A percentile compares a stretch with the other conserved stretches of the same genome.
Conservation (phyloP, 306 rosid genomes). For the Medicago arabica region DNA sequence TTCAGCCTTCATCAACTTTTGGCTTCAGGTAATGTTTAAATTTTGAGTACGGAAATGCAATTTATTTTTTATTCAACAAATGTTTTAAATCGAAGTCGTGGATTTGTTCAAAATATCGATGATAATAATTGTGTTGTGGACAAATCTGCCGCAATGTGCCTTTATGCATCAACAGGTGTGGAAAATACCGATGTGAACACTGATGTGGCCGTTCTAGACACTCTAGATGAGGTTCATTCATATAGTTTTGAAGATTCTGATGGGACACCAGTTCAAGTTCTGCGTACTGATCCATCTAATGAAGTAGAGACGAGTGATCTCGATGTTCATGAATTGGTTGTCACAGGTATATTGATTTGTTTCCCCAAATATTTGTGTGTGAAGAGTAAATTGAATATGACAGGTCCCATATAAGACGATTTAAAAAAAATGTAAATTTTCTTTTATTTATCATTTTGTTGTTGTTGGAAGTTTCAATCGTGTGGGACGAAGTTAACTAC, state of each 20-base stretch:
- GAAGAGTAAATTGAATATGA: too few species aligned
- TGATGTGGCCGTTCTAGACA: not conserved
- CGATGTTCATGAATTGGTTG: not conserved
- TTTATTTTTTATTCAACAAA: not conserved
- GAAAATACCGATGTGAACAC: not conserved
- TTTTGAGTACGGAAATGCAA: not conserved
- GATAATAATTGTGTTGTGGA: too few species aligned
- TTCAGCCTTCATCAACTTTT: slow-evolving; percentile 8
- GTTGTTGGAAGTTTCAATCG: too few species aligned
- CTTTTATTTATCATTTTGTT: too few species aligned
- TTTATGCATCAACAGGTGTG: not conserved
- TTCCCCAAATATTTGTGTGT: too few species aligned
- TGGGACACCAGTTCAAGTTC: slow-evolving; percentile 6
- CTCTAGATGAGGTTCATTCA: not conserved
- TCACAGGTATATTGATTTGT: not conserved
- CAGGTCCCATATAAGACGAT: too few species aligned
- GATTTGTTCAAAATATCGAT: too few species aligned
- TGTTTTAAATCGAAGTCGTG: not conserved
- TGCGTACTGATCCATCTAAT: not conserved
- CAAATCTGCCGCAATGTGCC: too few species aligned
- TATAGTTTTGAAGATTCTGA: slow-evolving; percentile 7
- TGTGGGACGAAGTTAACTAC: too few species aligned
- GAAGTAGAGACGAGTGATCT: slow-evolving; percentile 22
- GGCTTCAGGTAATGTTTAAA: slow-evolving; percentile 21
- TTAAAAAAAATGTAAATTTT: too few species aligned